Evolutionary conservation across 2,329 filamentous ascomycete species (phyloP), one percentile per base, ranked within the genome.

Genomic region (Aspergillus sp.): DNA sequence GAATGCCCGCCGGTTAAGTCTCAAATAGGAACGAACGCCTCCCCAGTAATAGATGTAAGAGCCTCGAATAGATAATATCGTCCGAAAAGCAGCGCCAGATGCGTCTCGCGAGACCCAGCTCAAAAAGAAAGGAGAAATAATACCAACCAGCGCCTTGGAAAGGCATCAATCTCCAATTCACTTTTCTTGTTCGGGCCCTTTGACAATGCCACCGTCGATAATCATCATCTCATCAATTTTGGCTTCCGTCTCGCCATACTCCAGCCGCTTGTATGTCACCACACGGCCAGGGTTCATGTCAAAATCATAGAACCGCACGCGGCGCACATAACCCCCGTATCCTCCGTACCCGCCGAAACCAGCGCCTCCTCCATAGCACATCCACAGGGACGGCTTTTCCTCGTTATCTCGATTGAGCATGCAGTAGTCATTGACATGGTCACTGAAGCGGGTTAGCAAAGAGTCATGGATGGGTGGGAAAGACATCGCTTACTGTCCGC

Each of bases 401-500:
- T 79, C 79, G 30, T 81, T 75, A 42, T 84, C 77, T 54, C 84
- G 71, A 36, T 80, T 87, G 8, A 97, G 83, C 64, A 90, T 88
- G 75, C 95, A 99, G 75, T 97, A 98, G 72, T 99, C 95, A 73
- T 99, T 99, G 66, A 90, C 94, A 73, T 99, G 95, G 72, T 99
- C 95, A 74, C 88, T 90, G 11, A 36, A 30, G 19, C 8, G 47
- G 1, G 62, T 73, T 66, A 75, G 70, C 59, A 60, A 48, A 49
- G 55, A 47, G 15, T 10, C 25, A 27, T 48, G 30, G 44, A 32
- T 25, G 25, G 3, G 21, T 44, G 13, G 13, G 19, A 47, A 23
- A 39, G 15, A 32, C n/a, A 58, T 21, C 39, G 84, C 88, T 79
- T 83, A 91, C 88, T 98, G 94, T 73, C 94, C 94, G 71, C 91